A percentile compares a stretch with the other conserved stretches of the same genome.
phyloP scores from a whole-genome alignment of 2,329 filamentous ascomycete genomes.

The Alternaria brassicae region DNA sequence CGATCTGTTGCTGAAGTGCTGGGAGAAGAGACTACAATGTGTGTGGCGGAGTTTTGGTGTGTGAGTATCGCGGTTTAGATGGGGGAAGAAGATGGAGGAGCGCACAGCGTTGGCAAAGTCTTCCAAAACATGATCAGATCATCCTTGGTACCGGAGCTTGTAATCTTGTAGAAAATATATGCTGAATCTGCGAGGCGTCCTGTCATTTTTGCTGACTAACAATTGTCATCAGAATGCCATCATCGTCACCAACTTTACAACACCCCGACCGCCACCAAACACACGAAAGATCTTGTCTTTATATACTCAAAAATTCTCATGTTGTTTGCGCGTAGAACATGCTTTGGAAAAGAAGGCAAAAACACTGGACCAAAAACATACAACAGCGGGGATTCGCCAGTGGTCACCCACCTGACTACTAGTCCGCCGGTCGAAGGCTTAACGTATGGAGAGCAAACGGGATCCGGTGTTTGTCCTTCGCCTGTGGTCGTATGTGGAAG shows the following conservation, averaged over 20 bases:
- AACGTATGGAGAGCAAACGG: slow-evolving; percentile 15
- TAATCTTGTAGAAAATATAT: too few relatives aligned
- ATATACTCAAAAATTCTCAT: neutral
- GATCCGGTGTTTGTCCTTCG: slow-evolving; percentile 8
- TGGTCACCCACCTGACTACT: slow-evolving; percentile 1
- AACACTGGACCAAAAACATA: neutral
- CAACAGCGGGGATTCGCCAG: neutral
- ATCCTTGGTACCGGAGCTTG: neutral
- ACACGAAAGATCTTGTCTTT: neutral
- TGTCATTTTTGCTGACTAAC: neutral
- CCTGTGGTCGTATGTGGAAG: slow-evolving; percentile 15
- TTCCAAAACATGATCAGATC: neutral
- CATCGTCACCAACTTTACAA: neutral
- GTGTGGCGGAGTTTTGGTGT: slow-evolving; percentile 31
- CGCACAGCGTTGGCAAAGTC: neutral
- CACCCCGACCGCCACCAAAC: neutral
- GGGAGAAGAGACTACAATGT: slow-evolving; percentile 11
- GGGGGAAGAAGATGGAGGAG: neutral
- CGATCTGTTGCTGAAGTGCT: slow-evolving; percentile 10
- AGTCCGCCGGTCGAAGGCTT: slow-evolving; percentile 10
- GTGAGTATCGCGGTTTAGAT: slow-evolving; percentile 14
- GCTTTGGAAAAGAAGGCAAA: neutral
- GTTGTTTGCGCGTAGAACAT: neutral
- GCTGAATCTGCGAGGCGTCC: neutral
- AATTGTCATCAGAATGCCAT: neutral